These are phyloP conservation scores for Iris pallida DNA, from an alignment of 116 monocot species.

Conservation along the genomic window DNA sequence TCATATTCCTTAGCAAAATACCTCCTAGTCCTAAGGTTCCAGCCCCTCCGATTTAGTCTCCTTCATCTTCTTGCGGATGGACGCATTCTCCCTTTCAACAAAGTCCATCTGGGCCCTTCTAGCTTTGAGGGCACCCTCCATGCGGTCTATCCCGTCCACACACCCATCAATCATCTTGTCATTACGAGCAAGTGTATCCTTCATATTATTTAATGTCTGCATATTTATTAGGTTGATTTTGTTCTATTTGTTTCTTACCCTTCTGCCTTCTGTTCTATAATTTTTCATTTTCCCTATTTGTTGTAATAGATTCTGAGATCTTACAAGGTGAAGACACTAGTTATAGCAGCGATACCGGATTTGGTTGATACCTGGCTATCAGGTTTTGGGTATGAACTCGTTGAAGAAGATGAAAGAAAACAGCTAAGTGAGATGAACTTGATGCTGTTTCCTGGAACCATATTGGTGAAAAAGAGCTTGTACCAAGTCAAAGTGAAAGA, in stretches of 20 bases:
- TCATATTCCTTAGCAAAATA: too few species aligned
- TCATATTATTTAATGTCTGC: too few species aligned
- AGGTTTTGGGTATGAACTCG: constrained; percentile 57
- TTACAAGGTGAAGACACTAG: constrained; percentile 63
- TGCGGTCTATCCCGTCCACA: too few species aligned
- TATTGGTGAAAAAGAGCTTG: constrained; percentile 57
- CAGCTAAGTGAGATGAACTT: constrained; percentile 37
- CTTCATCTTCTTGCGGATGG: too few species aligned
- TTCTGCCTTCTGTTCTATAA: constrained; percentile 6
- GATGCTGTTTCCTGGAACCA: constrained; percentile 59
- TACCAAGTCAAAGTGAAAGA: constrained; percentile 12
- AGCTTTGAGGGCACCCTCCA: too few species aligned
- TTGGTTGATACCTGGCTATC: constrained; percentile 67
- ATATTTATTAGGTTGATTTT: too few species aligned
- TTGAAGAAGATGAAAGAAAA: constrained; percentile 46
- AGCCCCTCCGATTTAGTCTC: too few species aligned
- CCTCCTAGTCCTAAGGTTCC: too few species aligned
- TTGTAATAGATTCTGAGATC: constrained; percentile 54
- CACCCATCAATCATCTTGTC: too few species aligned
- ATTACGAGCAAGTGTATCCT: too few species aligned
- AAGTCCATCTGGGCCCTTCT: too few species aligned
- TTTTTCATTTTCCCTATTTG: neutral
- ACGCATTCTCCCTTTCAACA: too few species aligned
- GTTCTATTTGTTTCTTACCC: neutral
- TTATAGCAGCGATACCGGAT: constrained; percentile 69